Conservation (phyloP, 2,329 filamentous ascomycete species). For the Albophoma yamanashiensis region DNA sequence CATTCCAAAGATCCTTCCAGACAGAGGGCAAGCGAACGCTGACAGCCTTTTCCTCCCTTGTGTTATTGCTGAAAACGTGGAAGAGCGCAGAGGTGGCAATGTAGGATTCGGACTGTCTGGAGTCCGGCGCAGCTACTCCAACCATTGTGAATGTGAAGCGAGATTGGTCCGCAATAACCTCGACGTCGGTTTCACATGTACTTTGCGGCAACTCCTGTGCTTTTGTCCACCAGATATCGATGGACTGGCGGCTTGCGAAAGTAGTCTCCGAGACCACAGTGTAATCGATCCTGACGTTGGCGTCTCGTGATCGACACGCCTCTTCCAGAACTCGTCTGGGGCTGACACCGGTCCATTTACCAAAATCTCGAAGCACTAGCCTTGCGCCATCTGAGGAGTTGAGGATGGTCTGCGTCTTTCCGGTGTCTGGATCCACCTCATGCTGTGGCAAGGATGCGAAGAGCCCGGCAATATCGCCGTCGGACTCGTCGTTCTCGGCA, state of each 20-base stretch:
- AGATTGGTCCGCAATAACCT: slow-evolving; percentile 33
- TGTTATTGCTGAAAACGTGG: slow-evolving; percentile 63
- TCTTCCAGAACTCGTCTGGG: slow-evolving; percentile 75
- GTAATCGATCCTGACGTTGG: slow-evolving; percentile 55
- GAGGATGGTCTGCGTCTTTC: slow-evolving; percentile 46
- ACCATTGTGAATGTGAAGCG: slow-evolving; percentile 63
- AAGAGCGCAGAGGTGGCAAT: slow-evolving; percentile 76
- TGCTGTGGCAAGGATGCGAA: slow-evolving; percentile 51
- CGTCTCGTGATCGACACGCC: slow-evolving; percentile 72
- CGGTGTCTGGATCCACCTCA: slow-evolving; percentile 46
- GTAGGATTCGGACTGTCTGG: slow-evolving; percentile 77
- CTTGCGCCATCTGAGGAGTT: slow-evolving; percentile 41
- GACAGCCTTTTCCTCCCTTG: slow-evolving; percentile 72
- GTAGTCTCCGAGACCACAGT: slow-evolving; percentile 59
- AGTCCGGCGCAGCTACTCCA: slow-evolving; percentile 60
- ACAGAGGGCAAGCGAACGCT: slow-evolving; percentile 64
- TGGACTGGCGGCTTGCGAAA: slow-evolving; percentile 65
- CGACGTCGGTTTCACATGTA: slow-evolving; percentile 26
- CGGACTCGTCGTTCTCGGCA: slow-evolving; percentile 38
- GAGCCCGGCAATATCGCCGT: slow-evolving; percentile 38
- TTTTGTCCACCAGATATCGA: slow-evolving; percentile 73
- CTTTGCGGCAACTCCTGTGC: slow-evolving; percentile 41
- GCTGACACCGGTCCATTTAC: slow-evolving; percentile 65
- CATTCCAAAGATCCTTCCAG: slow-evolving; percentile 80
- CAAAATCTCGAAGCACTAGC: slow-evolving; percentile 69